Percentiles rank a stretch among this genome's conserved stretches.
Conservation (phyloP, 768 basidiomycete species). For the Boletus fagicola region DNA sequence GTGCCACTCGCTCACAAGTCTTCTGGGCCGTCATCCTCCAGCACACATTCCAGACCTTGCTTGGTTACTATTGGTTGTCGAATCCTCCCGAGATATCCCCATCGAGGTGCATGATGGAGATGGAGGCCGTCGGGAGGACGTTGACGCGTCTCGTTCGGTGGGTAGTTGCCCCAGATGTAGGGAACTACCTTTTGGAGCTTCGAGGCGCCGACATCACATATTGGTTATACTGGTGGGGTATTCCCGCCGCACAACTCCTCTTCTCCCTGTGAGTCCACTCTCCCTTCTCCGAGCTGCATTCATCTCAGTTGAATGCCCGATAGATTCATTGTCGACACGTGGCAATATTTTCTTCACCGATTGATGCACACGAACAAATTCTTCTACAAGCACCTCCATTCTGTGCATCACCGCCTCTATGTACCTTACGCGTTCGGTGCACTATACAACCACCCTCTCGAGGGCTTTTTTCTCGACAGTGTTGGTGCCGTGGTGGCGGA, state of each 20-base stretch:
- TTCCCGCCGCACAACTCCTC: conserved; percentile 70
- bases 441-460: conserved; percentile 95
- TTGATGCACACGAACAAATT: conserved; percentile 87
- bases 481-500: conserved; percentile 81
- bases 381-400: conserved; percentile 89
- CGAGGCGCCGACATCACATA: conserved; percentile 49
- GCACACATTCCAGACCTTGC: conserved; percentile 76
- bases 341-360: conserved; percentile 97
- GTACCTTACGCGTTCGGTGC: conserved; percentile 97
- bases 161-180: conserved; percentile 43
- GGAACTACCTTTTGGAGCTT: conserved; percentile 34
- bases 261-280: conserved; percentile 74
- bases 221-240: conserved; percentile 90
- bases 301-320: background rate
- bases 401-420: conserved; percentile 92
- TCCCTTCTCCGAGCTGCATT: background rate
- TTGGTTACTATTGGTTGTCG: conserved; percentile 70
- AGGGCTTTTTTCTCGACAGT: conserved; percentile 88
- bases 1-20: conserved; percentile 69
- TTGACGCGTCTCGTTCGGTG: conserved; percentile 40
- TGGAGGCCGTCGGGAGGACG: conserved; percentile 41
- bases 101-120: conserved; percentile 41
- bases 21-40: conserved; percentile 81
- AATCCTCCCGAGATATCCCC: conserved; percentile 34
- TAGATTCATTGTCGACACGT: conserved; percentile 94